Base-by-base conservation (phyloP, 2,329 filamentous ascomycete species). In the Verticillium isaacii region DNA sequence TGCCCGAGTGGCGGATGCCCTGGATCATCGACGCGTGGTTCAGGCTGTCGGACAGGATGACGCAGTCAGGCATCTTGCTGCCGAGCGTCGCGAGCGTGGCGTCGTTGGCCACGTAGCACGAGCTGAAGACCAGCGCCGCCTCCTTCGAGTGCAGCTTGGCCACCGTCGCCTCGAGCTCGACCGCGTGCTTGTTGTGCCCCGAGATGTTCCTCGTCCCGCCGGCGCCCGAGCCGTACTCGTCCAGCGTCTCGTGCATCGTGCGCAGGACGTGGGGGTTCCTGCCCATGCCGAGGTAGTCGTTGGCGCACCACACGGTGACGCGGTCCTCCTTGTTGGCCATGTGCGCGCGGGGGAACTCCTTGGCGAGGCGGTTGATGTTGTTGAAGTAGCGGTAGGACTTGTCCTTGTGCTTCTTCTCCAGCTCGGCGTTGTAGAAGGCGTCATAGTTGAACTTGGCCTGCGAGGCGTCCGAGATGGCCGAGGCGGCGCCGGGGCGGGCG, bases 381-480 rank as follows among this genome's bases (percentile, higher is more conserved):
- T 99, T 99, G 83, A 99, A 99, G 82, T 98, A 98, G 73, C 95
- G 92, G 82, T 99, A 99, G 59, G 93, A 97, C 82, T 97, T 98
- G 84, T 99, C 95, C 84, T 96, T 93, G 85, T 97, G 95, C 82
- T 99, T 99, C 86, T 97, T 98, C 70, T 97, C 92, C 68, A 99
- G 79, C 76, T 99, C 94, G 64, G 81, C 81, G 67, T 89, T 80
- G 79, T 98, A 99, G 78, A 97, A 99, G 56, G 76, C 85, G 71
- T 97, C 88, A 72, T 99, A 99, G 77, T 98, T 85, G 77, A 97
- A 99, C 71, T 88, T 91, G 63, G 82, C 82, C 64, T 60, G 60
- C 32, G 60, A 59, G 8, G 64, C 60, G 25, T 66, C 60, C 57
- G 61, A 62, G 29, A 64, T 62, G 57, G 58, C 62, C 52, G 61